A percentile compares a stretch with the other conserved stretches of the same genome.
Evolutionary conservation across 768 basidiomycete genomes (phyloP).

Genomic region (Clavulina sp.): DNA sequence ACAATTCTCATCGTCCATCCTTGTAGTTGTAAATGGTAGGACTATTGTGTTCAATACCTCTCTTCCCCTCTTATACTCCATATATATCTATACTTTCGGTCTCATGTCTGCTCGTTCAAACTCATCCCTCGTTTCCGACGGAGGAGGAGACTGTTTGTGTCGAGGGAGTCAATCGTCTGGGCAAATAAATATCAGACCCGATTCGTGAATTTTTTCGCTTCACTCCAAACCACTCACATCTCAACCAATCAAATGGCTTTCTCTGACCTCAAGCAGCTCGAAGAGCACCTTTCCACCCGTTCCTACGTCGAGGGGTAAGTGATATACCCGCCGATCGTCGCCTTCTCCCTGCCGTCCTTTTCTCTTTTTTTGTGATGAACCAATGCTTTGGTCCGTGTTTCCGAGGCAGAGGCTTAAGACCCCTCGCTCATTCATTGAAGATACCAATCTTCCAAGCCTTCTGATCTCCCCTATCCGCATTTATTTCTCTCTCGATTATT

Average conservation of each 20-base stretch:
- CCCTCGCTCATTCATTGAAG: slow-evolving; percentile 61
- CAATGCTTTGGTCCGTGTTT: slow-evolving; percentile 91
- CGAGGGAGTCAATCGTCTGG: no score
- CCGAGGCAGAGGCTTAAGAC: slow-evolving; percentile 81
- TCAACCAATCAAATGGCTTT: slow-evolving; percentile 10
- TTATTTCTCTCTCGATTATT: neutral
- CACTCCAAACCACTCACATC: neutral
- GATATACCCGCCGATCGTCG: slow-evolving; percentile 10
- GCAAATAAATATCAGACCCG: no score
- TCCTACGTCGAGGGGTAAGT: slow-evolving; percentile 88
- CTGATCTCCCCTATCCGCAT: slow-evolving; percentile 33
- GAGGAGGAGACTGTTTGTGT: no score
- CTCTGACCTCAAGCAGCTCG: slow-evolving; percentile 35
- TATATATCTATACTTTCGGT: no score
- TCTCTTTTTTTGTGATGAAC: slow-evolving; percentile 36
- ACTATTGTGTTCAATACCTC: no score
- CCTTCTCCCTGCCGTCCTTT: slow-evolving; percentile 6
- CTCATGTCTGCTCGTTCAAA: no score
- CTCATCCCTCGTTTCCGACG: no score
- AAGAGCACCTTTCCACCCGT: slow-evolving; percentile 69
- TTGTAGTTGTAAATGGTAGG: no score
- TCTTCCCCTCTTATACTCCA: no score
- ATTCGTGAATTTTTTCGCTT: neutral
- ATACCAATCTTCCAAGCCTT: slow-evolving; percentile 46
- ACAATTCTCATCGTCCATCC: no score